Evolutionary conservation across 257 asterid species (phyloP), one percentile per base, ranked within the genome.

Genomic region (Agastache rugosa): DNA sequence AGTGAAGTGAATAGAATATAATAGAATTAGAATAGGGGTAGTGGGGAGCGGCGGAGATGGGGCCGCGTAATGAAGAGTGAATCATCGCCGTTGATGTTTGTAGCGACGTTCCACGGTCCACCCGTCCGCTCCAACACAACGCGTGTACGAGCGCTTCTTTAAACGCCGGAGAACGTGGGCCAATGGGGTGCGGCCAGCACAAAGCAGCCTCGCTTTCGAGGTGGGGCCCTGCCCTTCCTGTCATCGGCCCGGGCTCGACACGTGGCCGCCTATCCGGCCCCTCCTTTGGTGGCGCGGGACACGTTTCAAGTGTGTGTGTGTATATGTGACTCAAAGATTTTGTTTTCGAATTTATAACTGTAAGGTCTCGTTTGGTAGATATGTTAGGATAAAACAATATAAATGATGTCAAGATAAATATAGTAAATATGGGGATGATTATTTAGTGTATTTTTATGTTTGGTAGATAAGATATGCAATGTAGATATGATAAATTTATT

Each of bases 111-210:
- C 64, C 86, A 63, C 17, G 54, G 25, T 39, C 64, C 86, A 87
- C 87, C 75, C 80, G 87, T 83, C 90, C 29, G 77, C 41, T 78
- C 7, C 9, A 27, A 65, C 39, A 15, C 22, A 73, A 84, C 89
- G 81, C 89, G 89, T 85, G 86, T 80, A 74, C 58, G 2, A 41
- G 11, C 1, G 42, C 11, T 4, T 25, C 31, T 39, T 31, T 6
- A 25, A 16, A 20, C 25, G 6, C 27, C 6, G 16, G 22, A 19
- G 64, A 16, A 75, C 85, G 87, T 82, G 87, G 78, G 12, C 88
- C 81, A 80, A 76, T 77, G 0, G 25, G 9, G 19, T 1, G 16
- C 0, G 0, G 0, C 51, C 69, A 85, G 56, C 84, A 51, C 51
- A 29, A 29, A 29, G 6, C 8, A 22, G 50, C n/a, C 37, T 42